Percentiles rank a stretch among this genome's conserved stretches.
Conservation (phyloP, 2,329 filamentous ascomycete species). For the Tolypocladium cylindrosporum region DNA sequence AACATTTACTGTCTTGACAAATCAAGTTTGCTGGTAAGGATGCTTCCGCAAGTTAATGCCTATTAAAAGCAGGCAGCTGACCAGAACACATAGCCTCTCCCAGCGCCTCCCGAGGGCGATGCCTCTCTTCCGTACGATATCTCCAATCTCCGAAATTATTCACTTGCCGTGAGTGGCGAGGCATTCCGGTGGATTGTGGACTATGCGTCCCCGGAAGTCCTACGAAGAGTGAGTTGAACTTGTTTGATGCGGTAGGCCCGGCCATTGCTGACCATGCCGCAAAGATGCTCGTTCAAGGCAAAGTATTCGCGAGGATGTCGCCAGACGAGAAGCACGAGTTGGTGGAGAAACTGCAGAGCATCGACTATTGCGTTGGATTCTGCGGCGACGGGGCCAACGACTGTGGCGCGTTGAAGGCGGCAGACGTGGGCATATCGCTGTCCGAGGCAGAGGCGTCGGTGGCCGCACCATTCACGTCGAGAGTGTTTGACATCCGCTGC, state of each 20-base stretch:
- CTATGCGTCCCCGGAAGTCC: slow-evolving; percentile 69
- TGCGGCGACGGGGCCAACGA: slow-evolving; percentile 97
- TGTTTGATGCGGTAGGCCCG: neutral
- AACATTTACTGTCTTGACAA: slow-evolving; percentile 67
- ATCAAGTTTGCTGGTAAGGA: slow-evolving; percentile 58
- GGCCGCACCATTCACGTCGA: slow-evolving; percentile 93
- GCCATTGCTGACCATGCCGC: neutral
- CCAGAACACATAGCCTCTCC: slow-evolving; percentile 46
- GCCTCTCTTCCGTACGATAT: slow-evolving; percentile 79
- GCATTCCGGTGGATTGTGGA: slow-evolving; percentile 96
- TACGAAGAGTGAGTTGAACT: slow-evolving; percentile 49
- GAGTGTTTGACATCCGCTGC: slow-evolving; percentile 92
- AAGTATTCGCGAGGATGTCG: slow-evolving; percentile 96
- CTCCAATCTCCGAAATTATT: slow-evolving; percentile 73
- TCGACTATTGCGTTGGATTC: slow-evolving; percentile 92
- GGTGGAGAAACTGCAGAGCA: slow-evolving; percentile 91
- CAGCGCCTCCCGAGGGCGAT: slow-evolving; percentile 61
- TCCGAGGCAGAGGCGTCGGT: slow-evolving; percentile 97
- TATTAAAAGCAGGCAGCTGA: neutral
- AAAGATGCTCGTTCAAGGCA: slow-evolving; percentile 80
- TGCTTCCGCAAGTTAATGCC: no score
- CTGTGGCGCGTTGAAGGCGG: slow-evolving; percentile 91
- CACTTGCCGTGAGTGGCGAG: slow-evolving; percentile 81
- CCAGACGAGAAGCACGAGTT: slow-evolving; percentile 98
- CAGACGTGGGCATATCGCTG: slow-evolving; percentile 92